phyloP scores from a whole-genome alignment of 2,329 filamentous ascomycete species.

The Penicillium sp. region DNA sequence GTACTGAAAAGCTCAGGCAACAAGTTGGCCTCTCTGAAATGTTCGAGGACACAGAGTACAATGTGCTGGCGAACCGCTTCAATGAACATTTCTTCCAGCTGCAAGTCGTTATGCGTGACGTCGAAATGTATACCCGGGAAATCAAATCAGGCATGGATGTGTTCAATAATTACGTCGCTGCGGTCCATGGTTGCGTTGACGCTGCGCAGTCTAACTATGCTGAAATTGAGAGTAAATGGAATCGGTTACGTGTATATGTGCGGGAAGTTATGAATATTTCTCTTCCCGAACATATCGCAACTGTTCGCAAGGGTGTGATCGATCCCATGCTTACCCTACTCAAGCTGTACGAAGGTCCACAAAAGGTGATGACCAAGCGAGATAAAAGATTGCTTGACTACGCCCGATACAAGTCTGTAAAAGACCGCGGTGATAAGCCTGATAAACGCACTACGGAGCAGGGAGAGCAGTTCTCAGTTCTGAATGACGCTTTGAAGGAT shows the following conservation, averaged over 20 bases:
- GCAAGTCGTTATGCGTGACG: constrained; percentile 86
- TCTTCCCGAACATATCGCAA: constrained; percentile 71
- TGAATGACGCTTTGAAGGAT: constrained; percentile 90
- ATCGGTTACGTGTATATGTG: constrained; percentile 81
- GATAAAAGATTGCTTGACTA: constrained; percentile 90
- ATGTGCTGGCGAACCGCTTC: constrained; percentile 78
- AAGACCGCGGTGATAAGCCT: constrained; percentile 75
- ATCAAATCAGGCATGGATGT: constrained; percentile 74
- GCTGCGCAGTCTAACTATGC: constrained; percentile 66
- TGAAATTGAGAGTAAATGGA: constrained; percentile 91
- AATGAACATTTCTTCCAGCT: constrained; percentile 88
- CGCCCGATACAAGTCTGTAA: constrained; percentile 72
- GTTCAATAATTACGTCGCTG: constrained; percentile 74
- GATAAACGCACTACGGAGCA: constrained; percentile 81
- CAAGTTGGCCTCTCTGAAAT: constrained; percentile 61
- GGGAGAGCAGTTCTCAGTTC: constrained; percentile 81
- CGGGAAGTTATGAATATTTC: constrained; percentile 79
- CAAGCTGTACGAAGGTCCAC: constrained; percentile 76
- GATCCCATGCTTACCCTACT: constrained; percentile 77
- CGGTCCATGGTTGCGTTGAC: constrained; percentile 78
- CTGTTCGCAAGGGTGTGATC: constrained; percentile 77
- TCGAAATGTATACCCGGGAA: constrained; percentile 87
- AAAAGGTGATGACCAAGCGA: constrained; percentile 87
- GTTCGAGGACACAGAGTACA: constrained; percentile 77
- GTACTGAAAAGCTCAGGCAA: constrained; percentile 78